A percentile compares a stretch with the other conserved stretches of the same genome.
Evolutionary conservation across 2,329 filamentous ascomycete species (phyloP).

Genomic region (Talaromyces funiculosus): DNA sequence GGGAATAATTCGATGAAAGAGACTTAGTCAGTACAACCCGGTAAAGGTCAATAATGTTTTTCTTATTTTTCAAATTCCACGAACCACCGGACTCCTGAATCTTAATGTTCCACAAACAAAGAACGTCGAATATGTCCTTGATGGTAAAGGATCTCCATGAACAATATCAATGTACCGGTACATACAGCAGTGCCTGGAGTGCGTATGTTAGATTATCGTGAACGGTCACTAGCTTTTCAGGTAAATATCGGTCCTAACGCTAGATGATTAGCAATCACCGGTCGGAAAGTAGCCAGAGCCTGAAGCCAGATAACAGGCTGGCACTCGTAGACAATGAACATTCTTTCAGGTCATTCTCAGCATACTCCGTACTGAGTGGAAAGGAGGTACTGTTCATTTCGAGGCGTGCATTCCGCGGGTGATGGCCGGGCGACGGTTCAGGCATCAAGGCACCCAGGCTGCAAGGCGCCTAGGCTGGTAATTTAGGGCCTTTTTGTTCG

Average conservation of each 20-base stretch:
- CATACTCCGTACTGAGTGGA: too few species aligned
- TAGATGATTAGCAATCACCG: not conserved
- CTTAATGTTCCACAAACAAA: not conserved
- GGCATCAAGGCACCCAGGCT: constrained; percentile 6
- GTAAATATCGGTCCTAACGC: not conserved
- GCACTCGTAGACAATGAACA: not conserved
- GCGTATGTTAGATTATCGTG: not conserved
- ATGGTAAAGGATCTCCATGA: too few species aligned
- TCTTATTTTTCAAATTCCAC: not conserved
- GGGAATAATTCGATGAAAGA: not conserved
- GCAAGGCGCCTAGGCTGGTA: constrained; percentile 3
- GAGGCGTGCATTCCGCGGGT: constrained; percentile 5
- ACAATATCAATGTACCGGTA: not conserved
- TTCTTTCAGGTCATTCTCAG: not conserved
- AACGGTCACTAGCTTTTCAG: not conserved
- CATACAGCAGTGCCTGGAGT: not conserved
- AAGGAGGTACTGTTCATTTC: too few species aligned
- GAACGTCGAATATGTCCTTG: not conserved
- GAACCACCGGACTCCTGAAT: not conserved
- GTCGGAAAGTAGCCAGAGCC: not conserved
- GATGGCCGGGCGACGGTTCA: constrained; percentile 9
- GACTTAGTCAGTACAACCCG: not conserved
- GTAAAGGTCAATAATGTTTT: not conserved
- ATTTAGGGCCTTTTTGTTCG: constrained; percentile 1
- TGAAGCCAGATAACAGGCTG: not conserved